Evolutionary conservation across 352 stramenopile species (phyloP), one percentile per base, ranked within the genome.

Genomic region (Globisporangium abappressorium): DNA sequence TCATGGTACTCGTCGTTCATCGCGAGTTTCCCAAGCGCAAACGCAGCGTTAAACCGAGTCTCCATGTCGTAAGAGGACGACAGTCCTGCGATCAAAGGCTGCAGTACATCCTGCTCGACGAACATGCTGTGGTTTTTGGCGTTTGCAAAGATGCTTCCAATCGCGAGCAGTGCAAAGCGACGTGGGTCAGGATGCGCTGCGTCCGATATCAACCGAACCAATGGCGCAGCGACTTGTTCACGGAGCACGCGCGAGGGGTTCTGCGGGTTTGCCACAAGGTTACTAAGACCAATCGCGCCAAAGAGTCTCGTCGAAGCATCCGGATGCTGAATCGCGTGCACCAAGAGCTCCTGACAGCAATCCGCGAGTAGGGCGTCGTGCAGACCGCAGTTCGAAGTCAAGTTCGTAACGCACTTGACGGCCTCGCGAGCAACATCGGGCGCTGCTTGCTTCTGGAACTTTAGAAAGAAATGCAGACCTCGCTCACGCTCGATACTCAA

Each of bases 11-110:
- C 72, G 20, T 78, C 79, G 67, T 95, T 90, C 69, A 90, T 91
- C 6, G 94, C 85, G 24, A 99, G 84, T 71, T 98, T 99, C 28
- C 93, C 96, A 15, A 98, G 81, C 9, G 92, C 85, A 70, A 97
- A 99, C 33, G 91, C 90, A 0, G 94, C 90, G 68, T 98, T 95
- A 68, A 98, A 97, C 20, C 93, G 88, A 46, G 87, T 97, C 71
- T 99, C 96, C 70, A 94, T 82, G 66, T 91, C 76, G 65, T 94
- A 87, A 9, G 80, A 64, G 11, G 71, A 28, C 24, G 84, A 66
- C 22, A 98, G 65, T 2, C 86, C 78, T 9, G 75, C 72, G 5
- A 96, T 75, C 3, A 98, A 74, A 12, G 83, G 78, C 63, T 81
- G 69, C 26, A 98, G 57, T 9, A 87, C 85, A 38, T 80, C 85